Conservation (phyloP, 2,329 filamentous ascomycete genomes). For the Huntiella decipiens region DNA sequence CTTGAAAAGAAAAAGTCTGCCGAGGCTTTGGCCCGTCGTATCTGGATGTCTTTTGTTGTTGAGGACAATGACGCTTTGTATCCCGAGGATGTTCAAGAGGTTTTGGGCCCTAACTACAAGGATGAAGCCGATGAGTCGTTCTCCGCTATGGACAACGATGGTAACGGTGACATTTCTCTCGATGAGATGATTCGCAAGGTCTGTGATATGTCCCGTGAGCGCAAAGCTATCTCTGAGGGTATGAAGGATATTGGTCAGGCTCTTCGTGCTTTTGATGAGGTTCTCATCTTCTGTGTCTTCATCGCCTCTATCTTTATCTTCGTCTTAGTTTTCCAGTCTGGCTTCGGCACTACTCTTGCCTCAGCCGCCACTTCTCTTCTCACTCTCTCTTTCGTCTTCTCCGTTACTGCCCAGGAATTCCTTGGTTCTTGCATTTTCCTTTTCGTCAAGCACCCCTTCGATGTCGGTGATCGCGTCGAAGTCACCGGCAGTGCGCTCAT, state of each 20-base stretch:
- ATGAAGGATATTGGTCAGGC: constrained; percentile 97
- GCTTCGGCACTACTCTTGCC: constrained; percentile 66
- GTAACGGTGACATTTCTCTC: constrained; percentile 83
- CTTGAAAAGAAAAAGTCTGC: constrained; percentile 68
- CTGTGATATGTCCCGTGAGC: constrained; percentile 63
- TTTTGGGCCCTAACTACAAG: constrained; percentile 57
- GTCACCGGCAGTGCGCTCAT: constrained; percentile 45
- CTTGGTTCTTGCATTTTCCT: constrained; percentile 97
- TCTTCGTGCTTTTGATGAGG: constrained; percentile 72
- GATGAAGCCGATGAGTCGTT: constrained; percentile 78
- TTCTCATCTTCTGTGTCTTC: constrained; percentile 64
- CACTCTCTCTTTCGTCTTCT: constrained; percentile 92
- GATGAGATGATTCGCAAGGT: constrained; percentile 90
- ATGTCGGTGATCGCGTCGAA: constrained; percentile 87
- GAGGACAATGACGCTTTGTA: constrained; percentile 69
- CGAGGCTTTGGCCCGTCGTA: constrained; percentile 78
- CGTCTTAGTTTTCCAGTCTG: constrained; percentile 71
- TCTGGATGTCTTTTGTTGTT: constrained; percentile 96
- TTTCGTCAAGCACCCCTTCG: constrained; percentile 95
- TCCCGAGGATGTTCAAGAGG: constrained; percentile 67
- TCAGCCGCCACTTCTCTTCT: constrained; percentile 83
- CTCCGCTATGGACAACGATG: constrained; percentile 59
- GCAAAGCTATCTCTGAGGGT: constrained; percentile 75
- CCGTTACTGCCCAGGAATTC: constrained; percentile 79
- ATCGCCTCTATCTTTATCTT: constrained; percentile 72